A percentile compares a stretch with the other conserved stretches of the same genome.
Evolutionary conservation across 1,139 yeast species (phyloP).

Genomic region (Yarrowia galli): DNA sequence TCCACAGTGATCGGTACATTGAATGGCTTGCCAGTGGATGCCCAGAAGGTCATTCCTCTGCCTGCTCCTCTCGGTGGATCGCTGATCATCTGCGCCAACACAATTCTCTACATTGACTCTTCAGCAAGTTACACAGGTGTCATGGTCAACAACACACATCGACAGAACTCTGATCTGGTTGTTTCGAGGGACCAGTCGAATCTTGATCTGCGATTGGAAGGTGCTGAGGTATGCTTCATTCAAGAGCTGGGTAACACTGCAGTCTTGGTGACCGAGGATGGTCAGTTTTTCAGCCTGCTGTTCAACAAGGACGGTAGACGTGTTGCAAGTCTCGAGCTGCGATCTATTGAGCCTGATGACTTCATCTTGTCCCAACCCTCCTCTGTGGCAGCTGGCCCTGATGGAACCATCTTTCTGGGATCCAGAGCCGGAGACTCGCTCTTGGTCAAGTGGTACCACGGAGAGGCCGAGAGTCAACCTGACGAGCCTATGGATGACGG

Average conservation of each 20-base stretch:
- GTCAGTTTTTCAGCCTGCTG: slow-evolving; percentile 59
- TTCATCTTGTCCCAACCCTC: slow-evolving; percentile 21
- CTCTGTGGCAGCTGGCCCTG: slow-evolving; percentile 39
- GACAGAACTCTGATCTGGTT: slow-evolving; percentile 58
- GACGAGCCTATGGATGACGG: slow-evolving; percentile 51
- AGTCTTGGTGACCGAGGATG: slow-evolving; percentile 60
- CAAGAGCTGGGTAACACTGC: slow-evolving; percentile 57
- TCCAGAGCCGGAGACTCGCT: slow-evolving; percentile 34
- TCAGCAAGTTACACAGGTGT: slow-evolving; percentile 77
- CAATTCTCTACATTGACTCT: slow-evolving; percentile 78
- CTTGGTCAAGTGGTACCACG: slow-evolving; percentile 34
- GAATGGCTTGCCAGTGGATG: slow-evolving; percentile 75
- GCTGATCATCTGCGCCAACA: slow-evolving; percentile 77
- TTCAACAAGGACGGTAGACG: slow-evolving; percentile 60
- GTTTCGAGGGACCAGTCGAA: slow-evolving; percentile 59
- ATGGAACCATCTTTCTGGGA: slow-evolving; percentile 26
- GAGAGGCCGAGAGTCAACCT: slow-evolving; percentile 40
- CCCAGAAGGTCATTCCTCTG: slow-evolving; percentile 69
- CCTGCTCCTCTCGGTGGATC: slow-evolving; percentile 75
- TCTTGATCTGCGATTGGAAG: slow-evolving; percentile 65
- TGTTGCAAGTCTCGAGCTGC: slow-evolving; percentile 51
- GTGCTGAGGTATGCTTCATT: slow-evolving; percentile 59
- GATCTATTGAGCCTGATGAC: slow-evolving; percentile 42
- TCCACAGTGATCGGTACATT: slow-evolving; percentile 73
- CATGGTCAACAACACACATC: slow-evolving; percentile 66